These are phyloP conservation scores for Prunella vulgaris DNA, from an alignment of 257 asterid species.

Conservation along the genomic window DNA sequence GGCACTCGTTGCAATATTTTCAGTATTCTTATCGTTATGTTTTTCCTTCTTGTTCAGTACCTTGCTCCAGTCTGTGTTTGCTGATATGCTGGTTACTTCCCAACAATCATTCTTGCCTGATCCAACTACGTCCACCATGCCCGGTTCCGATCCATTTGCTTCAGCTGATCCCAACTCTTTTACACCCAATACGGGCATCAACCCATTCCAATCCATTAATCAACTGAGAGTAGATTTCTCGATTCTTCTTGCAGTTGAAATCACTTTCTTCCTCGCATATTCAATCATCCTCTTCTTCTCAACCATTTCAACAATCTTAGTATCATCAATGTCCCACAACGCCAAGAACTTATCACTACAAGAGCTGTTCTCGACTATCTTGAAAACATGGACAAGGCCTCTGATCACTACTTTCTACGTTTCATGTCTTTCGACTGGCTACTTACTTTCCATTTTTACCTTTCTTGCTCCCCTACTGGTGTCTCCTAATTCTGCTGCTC, in stretches of 20 bases:
- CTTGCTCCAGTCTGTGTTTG: slow-evolving; percentile 15
- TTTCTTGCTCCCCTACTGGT: slow-evolving; percentile 17
- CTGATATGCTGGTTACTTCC: background rate
- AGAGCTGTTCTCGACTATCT: slow-evolving; percentile 22
- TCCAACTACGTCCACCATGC: background rate
- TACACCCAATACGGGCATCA: background rate
- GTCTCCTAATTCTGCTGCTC: background rate
- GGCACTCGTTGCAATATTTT: slow-evolving; percentile 14
- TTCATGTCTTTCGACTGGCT: slow-evolving; percentile 24
- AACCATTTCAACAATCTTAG: slow-evolving; percentile 24
- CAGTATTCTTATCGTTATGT: slow-evolving; percentile 16
- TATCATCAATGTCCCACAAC: slow-evolving; percentile 30
- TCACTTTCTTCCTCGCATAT: slow-evolving; percentile 19
- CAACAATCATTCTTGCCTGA: slow-evolving; percentile 18
- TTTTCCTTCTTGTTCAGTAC: slow-evolving; percentile 6
- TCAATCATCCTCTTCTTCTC: slow-evolving; percentile 31
- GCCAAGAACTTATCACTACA: slow-evolving; percentile 19
- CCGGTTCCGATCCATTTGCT: background rate
- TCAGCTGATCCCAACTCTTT: too few species aligned
- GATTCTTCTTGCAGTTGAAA: slow-evolving; percentile 17
- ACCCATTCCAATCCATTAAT: background rate
- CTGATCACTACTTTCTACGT: slow-evolving; percentile 38
- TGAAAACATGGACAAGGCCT: slow-evolving; percentile 32
- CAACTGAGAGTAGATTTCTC: slow-evolving; percentile 14
- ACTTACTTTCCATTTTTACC: slow-evolving; percentile 2